Evolutionary conservation across 2,329 filamentous ascomycete species (phyloP).

Genomic region (Paecilomyces sp.): DNA sequence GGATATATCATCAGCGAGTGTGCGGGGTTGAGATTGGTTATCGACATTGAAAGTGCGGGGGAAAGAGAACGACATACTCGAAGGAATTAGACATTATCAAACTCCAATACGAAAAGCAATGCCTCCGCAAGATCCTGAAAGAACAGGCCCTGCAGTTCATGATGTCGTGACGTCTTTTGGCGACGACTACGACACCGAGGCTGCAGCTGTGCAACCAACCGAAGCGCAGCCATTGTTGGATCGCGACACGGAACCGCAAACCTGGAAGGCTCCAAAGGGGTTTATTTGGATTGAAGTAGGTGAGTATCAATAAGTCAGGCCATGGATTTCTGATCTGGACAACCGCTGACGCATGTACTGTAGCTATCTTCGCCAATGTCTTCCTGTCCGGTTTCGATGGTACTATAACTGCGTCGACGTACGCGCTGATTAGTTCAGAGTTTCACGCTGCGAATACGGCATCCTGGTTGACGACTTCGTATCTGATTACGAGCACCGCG

Average conservation of each 20-base stretch:
- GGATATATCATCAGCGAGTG: neutral
- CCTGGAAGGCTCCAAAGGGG: conserved; percentile 45
- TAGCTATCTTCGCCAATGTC: conserved; percentile 57
- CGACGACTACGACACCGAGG: neutral
- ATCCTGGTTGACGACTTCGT: conserved; percentile 52
- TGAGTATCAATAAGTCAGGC: conserved; percentile 9
- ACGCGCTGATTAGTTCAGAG: conserved; percentile 41
- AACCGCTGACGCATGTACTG: neutral
- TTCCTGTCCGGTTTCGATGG: conserved; percentile 52
- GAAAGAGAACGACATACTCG: neutral
- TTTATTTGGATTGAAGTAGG: conserved; percentile 53
- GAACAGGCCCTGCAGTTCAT: neutral
- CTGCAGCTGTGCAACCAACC: neutral
- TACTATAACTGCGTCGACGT: conserved; percentile 39
- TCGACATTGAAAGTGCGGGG: neutral
- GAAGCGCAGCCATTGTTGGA: neutral
- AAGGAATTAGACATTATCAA: neutral
- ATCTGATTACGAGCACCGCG: conserved; percentile 57
- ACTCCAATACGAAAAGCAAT: neutral
- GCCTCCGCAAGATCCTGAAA: neutral
- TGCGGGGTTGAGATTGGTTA: neutral
- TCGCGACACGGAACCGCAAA: conserved; percentile 4
- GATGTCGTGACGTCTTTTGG: neutral
- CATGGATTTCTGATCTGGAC: neutral
- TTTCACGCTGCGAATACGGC: conserved; percentile 40